These are phyloP conservation scores for Cutaneotrichosporon cutaneum DNA, from an alignment of 1,284 basidiomycete genomes.

Conservation along the genomic window DNA sequence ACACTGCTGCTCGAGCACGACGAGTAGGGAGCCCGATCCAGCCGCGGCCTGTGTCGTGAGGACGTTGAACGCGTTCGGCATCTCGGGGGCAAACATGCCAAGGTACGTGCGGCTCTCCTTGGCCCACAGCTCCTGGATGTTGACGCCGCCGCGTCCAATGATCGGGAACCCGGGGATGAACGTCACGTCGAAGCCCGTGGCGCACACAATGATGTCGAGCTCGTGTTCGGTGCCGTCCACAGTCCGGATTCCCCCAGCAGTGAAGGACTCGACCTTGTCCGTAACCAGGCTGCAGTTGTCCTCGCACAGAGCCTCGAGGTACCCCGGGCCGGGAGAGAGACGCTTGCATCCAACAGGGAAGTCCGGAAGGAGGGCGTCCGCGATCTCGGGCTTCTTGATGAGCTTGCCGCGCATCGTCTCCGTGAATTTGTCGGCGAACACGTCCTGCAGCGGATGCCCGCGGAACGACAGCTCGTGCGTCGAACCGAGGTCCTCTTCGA, in stretches of 20 bases:
- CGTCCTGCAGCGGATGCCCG: constrained; percentile 12
- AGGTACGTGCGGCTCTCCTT: constrained; percentile 35
- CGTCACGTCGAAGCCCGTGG: constrained; percentile 39
- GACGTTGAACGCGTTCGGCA: constrained; percentile 33
- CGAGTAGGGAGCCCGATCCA: constrained; percentile 14
- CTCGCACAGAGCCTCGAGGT: constrained; percentile 42
- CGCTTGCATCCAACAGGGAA: constrained; percentile 42
- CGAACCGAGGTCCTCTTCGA: constrained; percentile 24
- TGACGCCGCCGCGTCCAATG: constrained; percentile 25
- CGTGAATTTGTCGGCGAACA: constrained; percentile 17
- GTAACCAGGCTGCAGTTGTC: constrained; percentile 33
- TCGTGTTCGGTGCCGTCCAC: constrained; percentile 28
- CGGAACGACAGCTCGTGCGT: constrained; percentile 16
- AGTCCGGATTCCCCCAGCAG: constrained; percentile 29
- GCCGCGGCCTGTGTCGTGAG: constrained; percentile 16
- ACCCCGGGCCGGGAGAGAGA: constrained; percentile 45
- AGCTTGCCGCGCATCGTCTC: constrained; percentile 26
- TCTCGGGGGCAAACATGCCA: constrained; percentile 34
- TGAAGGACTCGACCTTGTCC: constrained; percentile 26
- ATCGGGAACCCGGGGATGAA: constrained; percentile 38
- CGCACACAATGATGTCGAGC: constrained; percentile 37
- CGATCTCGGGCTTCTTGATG: constrained; percentile 20
- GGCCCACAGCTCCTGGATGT: constrained; percentile 40
- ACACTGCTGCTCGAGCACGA: constrained; percentile 28
- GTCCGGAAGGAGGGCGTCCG: constrained; percentile 29